phyloP scores from a whole-genome alignment of 441 rosid genomes.

The Mallotus japonicus region DNA sequence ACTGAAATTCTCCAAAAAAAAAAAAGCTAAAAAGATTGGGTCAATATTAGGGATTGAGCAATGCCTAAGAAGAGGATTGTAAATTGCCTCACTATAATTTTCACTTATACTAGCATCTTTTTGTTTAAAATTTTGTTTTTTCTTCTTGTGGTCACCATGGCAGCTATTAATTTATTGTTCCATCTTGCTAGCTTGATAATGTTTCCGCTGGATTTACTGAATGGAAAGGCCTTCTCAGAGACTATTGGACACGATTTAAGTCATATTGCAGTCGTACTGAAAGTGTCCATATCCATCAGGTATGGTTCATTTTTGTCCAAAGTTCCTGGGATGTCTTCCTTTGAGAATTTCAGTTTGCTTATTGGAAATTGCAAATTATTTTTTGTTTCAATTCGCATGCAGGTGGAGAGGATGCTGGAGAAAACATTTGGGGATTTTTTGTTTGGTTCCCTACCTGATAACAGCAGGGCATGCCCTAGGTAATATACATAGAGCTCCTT shows the following conservation, averaged over 20 bases:
- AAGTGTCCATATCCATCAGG: constrained; percentile 78
- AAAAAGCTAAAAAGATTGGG: not conserved
- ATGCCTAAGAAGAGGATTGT: not conserved
- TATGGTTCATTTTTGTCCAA: constrained; percentile 32
- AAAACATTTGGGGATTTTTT: constrained; percentile 68
- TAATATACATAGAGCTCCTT: constrained; percentile 21
- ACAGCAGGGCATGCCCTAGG: constrained; percentile 86
- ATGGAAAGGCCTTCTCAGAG: constrained; percentile 95
- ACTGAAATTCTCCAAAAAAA: not conserved
- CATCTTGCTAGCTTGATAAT: constrained; percentile 77
- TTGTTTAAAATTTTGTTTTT: not conserved
- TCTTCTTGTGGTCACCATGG: not conserved
- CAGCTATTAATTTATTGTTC: constrained; percentile 18
- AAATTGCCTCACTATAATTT: too few species aligned
- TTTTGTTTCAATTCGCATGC: constrained; percentile 26
- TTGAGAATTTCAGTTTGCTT: constrained; percentile 18
- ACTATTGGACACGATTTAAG: constrained; percentile 93
- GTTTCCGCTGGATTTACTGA: constrained; percentile 95
- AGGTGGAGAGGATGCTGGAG: constrained; percentile 99
- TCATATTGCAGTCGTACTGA: constrained; percentile 69
- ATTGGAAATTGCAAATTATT: constrained; percentile 13
- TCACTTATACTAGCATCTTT: too few species aligned
- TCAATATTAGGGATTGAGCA: not conserved
- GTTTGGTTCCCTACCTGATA: constrained; percentile 79
- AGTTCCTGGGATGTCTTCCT: constrained; percentile 11